phyloP scores from a whole-genome alignment of 169 alveolate genomes.

The Amoebophrya sp. region DNA sequence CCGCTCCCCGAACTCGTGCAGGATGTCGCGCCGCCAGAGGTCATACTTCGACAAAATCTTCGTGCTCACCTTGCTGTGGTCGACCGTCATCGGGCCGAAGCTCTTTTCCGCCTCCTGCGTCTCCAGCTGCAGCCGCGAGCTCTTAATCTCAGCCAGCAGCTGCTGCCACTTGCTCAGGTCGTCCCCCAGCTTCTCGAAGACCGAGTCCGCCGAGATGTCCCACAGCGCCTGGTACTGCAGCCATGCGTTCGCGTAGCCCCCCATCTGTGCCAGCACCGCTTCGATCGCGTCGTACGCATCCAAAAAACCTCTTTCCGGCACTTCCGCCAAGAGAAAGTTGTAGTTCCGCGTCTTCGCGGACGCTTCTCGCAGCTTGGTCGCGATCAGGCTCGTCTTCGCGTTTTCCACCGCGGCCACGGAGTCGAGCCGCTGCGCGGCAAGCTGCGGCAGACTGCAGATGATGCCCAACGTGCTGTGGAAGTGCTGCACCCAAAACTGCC shows the following conservation, averaged over 20 bases:
- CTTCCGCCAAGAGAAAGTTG: background rate
- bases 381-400: background rate
- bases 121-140: conserved; percentile 1
- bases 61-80: conserved; percentile 65
- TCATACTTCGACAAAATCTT: conserved; percentile 67
- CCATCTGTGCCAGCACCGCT: conserved; percentile 21
- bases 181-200: conserved; percentile 68
- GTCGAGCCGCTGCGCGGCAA: background rate
- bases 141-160: conserved; percentile 74
- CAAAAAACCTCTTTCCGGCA: background rate
- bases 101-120: background rate
- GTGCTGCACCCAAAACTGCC: conserved; percentile 36
- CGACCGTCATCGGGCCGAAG: conserved; percentile 85
- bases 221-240: conserved; percentile 85
- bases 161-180: conserved; percentile 85
- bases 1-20: conserved; percentile 76
- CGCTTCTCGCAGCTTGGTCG: background rate
- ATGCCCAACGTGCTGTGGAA: conserved; percentile 28
- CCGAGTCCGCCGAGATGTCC: conserved; percentile 76
- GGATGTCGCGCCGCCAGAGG: conserved; percentile 83
- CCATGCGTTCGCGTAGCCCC: conserved; percentile 81
- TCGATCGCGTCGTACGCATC: background rate
- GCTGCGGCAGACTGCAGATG: conserved; percentile 27
- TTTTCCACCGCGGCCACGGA: background rate
- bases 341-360: background rate